Conservation (phyloP, 345 rosid genomes). For the Eutrema japonicum region DNA sequence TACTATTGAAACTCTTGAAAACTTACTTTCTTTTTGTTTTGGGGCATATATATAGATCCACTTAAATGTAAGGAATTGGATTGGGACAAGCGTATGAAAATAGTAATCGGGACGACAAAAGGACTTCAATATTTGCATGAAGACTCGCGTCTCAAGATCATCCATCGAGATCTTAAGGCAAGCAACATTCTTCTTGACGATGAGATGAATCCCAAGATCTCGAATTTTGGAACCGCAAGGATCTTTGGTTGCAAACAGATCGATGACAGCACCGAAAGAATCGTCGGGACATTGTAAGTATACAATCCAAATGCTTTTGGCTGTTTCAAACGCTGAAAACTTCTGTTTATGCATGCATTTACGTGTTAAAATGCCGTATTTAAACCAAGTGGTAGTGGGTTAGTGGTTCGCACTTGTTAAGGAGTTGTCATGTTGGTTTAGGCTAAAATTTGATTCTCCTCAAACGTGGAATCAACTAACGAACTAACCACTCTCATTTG, state of each 20-base stretch:
- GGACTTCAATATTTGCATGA: constrained; percentile 28
- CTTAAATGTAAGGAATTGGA: neutral
- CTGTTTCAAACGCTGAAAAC: too few relatives aligned
- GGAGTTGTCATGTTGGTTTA: too few relatives aligned
- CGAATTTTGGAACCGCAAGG: constrained; percentile 21
- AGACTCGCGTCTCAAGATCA: constrained; percentile 25
- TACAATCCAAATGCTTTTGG: too few relatives aligned
- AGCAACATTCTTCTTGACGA: constrained; percentile 9
- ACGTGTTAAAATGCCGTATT: neutral
- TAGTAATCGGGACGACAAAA: constrained; percentile 6
- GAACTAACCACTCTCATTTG: too few relatives aligned
- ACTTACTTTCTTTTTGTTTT: neutral
- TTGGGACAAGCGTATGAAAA: constrained; percentile 19
- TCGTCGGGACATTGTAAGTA: constrained; percentile 19
- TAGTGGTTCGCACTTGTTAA: too few relatives aligned
- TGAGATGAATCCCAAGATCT: constrained; percentile 22
- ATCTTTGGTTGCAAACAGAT: constrained; percentile 23
- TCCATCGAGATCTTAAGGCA: constrained; percentile 29
- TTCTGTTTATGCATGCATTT: neutral
- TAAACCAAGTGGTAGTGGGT: neutral
- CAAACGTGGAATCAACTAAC: too few relatives aligned
- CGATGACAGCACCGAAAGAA: constrained; percentile 18
- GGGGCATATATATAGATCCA: constrained; percentile 10
- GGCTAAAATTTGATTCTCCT: too few relatives aligned
- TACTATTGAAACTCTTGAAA: neutral